phyloP scores from a whole-genome alignment of 2,329 filamentous ascomycete genomes.

The Cladophialophora chaetospira region DNA sequence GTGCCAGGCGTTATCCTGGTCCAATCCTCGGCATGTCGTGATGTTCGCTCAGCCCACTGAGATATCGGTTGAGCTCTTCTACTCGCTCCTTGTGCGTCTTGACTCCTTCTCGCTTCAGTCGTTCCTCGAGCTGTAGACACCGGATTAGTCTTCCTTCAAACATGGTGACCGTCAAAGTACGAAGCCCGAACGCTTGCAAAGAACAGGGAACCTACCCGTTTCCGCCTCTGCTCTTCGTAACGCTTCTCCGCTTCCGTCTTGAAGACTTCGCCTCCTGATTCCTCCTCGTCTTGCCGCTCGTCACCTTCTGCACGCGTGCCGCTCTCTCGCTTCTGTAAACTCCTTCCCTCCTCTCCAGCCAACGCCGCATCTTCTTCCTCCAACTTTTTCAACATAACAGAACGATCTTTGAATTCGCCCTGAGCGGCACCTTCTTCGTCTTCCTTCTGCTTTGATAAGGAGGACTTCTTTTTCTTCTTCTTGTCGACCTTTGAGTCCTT shows the following conservation, averaged over 20 bases:
- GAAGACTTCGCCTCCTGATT: constrained; percentile 39
- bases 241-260: constrained; percentile 86
- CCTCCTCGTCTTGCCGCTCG: constrained; percentile 33
- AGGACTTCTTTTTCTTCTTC: constrained; percentile 55
- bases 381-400: constrained; percentile 30
- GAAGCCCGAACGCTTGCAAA: neutral
- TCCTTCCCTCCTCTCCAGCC: constrained; percentile 28
- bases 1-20: constrained; percentile 29
- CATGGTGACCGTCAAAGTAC: neutral
- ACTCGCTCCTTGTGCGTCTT: constrained; percentile 98
- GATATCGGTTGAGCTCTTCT: constrained; percentile 90
- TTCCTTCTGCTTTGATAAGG: constrained; percentile 31
- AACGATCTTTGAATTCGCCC: constrained; percentile 26
- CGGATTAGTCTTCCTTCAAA: neutral
- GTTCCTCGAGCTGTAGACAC: constrained; percentile 69
- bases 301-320: neutral
- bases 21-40: constrained; percentile 73
- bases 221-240: constrained; percentile 78
- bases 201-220: constrained; percentile 63
- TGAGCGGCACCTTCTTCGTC: neutral
- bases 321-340: neutral
- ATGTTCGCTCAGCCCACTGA: constrained; percentile 90
- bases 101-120: constrained; percentile 78
- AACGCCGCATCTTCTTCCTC: constrained; percentile 33
- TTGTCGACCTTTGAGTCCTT: constrained; percentile 53